Percentiles rank a stretch among this genome's conserved stretches.
phyloP scores from a whole-genome alignment of 2,329 filamentous ascomycete species.

The Bipolaris zeicola region DNA sequence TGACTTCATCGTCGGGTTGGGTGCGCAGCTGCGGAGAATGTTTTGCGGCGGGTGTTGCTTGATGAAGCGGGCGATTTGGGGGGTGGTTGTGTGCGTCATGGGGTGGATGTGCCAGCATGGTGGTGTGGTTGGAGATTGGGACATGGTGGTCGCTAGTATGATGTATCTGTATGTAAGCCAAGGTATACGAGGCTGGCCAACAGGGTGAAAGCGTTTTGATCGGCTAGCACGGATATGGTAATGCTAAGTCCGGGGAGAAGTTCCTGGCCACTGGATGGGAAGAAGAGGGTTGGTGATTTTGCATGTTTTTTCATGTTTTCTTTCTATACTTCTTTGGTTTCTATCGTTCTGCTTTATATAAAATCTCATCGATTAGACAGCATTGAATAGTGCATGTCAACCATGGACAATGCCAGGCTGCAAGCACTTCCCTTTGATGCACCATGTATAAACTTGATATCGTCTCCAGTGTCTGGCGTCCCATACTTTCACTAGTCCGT shows the following conservation, averaged over 20 bases:
- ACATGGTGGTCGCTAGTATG: not conserved
- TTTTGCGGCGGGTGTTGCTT: slow-evolving; percentile 10
- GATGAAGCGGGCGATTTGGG: slow-evolving; percentile 10
- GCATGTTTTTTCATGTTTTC: not conserved
- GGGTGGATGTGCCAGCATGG: slow-evolving; percentile 11
- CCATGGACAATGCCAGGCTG: too few species aligned
- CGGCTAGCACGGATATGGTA: not conserved
- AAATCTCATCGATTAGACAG: too few species aligned
- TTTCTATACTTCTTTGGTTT: not conserved
- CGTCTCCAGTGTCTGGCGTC: too few species aligned
- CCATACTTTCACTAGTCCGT: too few species aligned
- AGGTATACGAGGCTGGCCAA: not conserved
- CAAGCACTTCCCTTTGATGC: too few species aligned
- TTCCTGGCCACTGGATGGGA: not conserved
- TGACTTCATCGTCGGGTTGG: not conserved
- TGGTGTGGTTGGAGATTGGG: not conserved
- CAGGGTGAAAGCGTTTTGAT: not conserved
- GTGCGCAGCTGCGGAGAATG: slow-evolving; percentile 1
- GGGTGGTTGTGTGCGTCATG: slow-evolving; percentile 1
- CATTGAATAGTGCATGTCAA: too few species aligned
- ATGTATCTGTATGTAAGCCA: not conserved
- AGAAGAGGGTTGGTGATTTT: not conserved
- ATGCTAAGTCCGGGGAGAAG: not conserved
- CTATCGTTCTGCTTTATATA: too few species aligned
- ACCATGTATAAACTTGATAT: too few species aligned